Conservation (phyloP, 208 protist genomes). For the Leishmania tropica region DNA sequence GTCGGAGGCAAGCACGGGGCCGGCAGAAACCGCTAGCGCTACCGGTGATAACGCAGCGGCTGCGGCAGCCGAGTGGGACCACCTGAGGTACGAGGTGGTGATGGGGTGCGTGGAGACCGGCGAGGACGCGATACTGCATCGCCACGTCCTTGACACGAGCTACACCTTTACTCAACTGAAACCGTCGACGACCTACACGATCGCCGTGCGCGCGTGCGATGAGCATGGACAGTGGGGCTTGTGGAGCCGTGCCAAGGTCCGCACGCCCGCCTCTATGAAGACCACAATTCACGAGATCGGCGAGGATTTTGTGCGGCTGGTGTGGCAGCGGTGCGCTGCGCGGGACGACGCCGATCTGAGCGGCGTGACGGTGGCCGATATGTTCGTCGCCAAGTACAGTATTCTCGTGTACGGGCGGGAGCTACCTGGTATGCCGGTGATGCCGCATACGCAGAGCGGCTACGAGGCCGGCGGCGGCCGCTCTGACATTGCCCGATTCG, state of each 20-base stretch:
- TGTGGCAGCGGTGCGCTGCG: constrained; percentile 76
- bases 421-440: constrained; percentile 27
- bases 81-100: constrained; percentile 91
- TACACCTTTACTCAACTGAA: constrained; percentile 88
- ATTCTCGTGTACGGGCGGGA: constrained; percentile 80
- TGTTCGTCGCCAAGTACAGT: constrained; percentile 81
- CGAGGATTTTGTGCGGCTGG: constrained; percentile 90
- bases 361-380: constrained; percentile 48
- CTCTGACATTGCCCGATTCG: constrained; percentile 60
- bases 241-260: constrained; percentile 79
- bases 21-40: background rate
- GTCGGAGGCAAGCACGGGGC: constrained; percentile 16
- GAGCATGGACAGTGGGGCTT: constrained; percentile 85
- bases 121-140: constrained; percentile 79
- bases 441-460: constrained; percentile 56
- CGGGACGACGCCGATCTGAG: constrained; percentile 30
- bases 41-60: background rate
- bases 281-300: constrained; percentile 89
- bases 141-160: constrained; percentile 80
- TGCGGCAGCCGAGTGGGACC: constrained; percentile 37
- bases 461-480: constrained; percentile 75
- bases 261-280: constrained; percentile 81
- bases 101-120: constrained; percentile 80
- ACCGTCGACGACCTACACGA: constrained; percentile 80
- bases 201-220: constrained; percentile 88